Conservation (phyloP, 441 rosid genomes). For the Dalechampia spathulata region DNA sequence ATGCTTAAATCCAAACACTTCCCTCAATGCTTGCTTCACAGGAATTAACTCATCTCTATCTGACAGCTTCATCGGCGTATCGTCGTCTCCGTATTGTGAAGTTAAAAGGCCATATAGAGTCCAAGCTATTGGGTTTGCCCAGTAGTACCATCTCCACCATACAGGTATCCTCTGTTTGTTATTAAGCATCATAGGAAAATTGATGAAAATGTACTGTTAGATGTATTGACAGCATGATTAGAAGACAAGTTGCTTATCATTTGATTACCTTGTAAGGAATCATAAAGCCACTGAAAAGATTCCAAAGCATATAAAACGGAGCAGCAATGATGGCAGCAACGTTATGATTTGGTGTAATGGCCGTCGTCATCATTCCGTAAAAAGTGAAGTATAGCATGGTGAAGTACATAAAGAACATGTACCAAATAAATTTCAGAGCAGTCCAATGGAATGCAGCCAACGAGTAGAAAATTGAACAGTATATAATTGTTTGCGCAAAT, state of each 20-base stretch:
- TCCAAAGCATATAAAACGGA: conserved; percentile 98
- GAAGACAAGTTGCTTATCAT: too few species aligned
- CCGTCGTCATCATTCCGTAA: conserved; percentile 98
- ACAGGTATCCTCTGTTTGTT: conserved; percentile 75
- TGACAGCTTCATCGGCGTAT: conserved; percentile 39
- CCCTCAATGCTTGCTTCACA: conserved; percentile 37
- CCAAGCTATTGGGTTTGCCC: conserved; percentile 99
- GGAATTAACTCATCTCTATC: conserved; percentile 50
- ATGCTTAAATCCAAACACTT: conserved; percentile 63
- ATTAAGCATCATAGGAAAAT: not conserved
- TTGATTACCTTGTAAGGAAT: conserved; percentile 79
- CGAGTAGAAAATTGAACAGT: conserved; percentile 76
- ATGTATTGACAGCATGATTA: too few species aligned
- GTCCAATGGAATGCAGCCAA: conserved; percentile 91
- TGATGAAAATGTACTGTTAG: too few species aligned
- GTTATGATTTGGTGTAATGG: conserved; percentile 92
- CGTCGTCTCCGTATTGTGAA: conserved; percentile 75
- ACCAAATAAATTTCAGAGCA: conserved; percentile 75
- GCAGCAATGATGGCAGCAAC: conserved; percentile 91
- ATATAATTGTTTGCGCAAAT: conserved; percentile 62
- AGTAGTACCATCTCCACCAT: conserved; percentile 99
- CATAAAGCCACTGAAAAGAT: conserved; percentile 97
- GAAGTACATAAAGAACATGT: conserved; percentile 91
- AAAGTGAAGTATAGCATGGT: conserved; percentile 90
- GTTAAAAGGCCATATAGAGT: conserved; percentile 74